These are phyloP conservation scores for Xerocomellus amylosporus DNA, from an alignment of 768 basidiomycete species.

Conservation along the genomic window DNA sequence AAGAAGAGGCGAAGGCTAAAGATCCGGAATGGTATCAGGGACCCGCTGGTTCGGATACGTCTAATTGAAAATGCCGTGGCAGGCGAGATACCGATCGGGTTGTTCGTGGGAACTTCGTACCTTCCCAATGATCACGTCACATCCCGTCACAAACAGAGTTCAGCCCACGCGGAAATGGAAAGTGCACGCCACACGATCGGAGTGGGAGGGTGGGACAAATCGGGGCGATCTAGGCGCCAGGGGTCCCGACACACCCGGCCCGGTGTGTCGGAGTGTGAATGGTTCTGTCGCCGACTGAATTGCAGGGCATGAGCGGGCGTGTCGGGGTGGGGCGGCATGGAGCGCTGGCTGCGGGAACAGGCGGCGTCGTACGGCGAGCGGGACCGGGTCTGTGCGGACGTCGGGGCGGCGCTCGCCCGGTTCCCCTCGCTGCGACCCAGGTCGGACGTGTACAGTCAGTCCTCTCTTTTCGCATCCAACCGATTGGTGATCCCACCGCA, in stretches of 20 bases:
- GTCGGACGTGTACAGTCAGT: slow-evolving; percentile 74
- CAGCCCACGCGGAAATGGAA: slow-evolving; percentile 44
- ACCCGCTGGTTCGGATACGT: slow-evolving; percentile 25
- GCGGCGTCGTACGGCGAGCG: slow-evolving; percentile 51
- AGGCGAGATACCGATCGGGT: slow-evolving; percentile 32
- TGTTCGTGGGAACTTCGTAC: slow-evolving; percentile 14
- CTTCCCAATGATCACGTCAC: slow-evolving; percentile 14
- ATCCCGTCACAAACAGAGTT: slow-evolving; percentile 15
- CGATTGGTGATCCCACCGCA: slow-evolving; percentile 31
- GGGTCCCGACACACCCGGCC: slow-evolving; percentile 14
- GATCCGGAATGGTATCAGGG: slow-evolving; percentile 44
- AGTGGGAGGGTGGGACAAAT: slow-evolving; percentile 33
- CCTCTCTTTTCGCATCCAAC: background rate
- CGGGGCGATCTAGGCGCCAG: slow-evolving; percentile 26
- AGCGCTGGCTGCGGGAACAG: slow-evolving; percentile 67
- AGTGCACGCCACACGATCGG: slow-evolving; percentile 46
- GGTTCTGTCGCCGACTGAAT: slow-evolving; percentile 11
- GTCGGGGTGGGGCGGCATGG: slow-evolving; percentile 10
- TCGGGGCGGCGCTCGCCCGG: slow-evolving; percentile 55
- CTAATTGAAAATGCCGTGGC: slow-evolving; percentile 34
- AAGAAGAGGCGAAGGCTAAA: slow-evolving; percentile 35
- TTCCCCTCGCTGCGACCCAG: slow-evolving; percentile 66
- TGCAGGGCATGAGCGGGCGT: background rate
- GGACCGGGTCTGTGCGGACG: slow-evolving; percentile 61
- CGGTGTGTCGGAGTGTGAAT: slow-evolving; percentile 2